These are phyloP conservation scores for Ceratobasidium sp. DNA, from an alignment of 1,284 basidiomycete species.

Conservation along the genomic window DNA sequence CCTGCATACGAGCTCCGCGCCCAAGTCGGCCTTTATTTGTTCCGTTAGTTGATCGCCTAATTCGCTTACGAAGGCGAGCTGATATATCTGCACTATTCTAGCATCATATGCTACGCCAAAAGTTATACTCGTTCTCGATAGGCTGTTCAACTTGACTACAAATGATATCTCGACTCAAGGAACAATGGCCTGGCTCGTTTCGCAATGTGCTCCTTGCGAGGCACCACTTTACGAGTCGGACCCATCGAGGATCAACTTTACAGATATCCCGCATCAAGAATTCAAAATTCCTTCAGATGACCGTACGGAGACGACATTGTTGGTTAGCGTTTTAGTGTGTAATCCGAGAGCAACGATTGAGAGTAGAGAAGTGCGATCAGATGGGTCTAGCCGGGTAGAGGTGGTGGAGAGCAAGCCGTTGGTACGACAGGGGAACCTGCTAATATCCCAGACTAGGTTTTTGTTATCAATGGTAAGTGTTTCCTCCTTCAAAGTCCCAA, in stretches of 20 bases:
- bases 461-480: constrained; percentile 3
- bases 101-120: not conserved
- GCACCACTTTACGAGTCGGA: not conserved
- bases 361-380: constrained; percentile 37
- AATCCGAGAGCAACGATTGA: constrained; percentile 21
- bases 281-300: not conserved
- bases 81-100: too few species aligned
- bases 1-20: not conserved
- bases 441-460: constrained; percentile 10
- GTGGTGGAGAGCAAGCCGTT: constrained; percentile 25
- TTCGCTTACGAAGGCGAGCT: too few species aligned
- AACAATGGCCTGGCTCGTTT: constrained; percentile 31
- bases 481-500: not conserved
- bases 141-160: constrained; percentile 15
- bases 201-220: constrained; percentile 20
- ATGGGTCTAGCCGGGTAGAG: constrained; percentile 16
- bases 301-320: not conserved
- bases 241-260: constrained; percentile 12
- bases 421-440: constrained; percentile 24
- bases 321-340: constrained; percentile 22
- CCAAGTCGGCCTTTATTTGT: not conserved
- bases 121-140: not conserved
- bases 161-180: constrained; percentile 6
- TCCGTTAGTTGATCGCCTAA: not conserved
- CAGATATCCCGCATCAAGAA: constrained; percentile 25